These are phyloP conservation scores for Suillus subalutaceus DNA, from an alignment of 768 basidiomycete genomes.

Conservation along the genomic window DNA sequence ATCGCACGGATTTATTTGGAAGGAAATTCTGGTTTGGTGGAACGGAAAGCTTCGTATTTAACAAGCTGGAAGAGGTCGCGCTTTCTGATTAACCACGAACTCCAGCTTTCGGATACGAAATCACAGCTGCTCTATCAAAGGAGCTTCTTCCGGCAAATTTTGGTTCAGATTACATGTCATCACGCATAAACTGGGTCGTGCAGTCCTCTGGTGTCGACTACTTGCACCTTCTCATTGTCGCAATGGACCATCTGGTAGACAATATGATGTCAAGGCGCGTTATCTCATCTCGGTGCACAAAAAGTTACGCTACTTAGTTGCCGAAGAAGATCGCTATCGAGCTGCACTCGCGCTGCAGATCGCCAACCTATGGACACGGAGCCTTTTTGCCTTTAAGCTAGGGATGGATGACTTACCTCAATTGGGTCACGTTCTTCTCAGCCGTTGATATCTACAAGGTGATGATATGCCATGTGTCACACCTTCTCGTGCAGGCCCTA, in stretches of 20 bases:
- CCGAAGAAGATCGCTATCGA: conserved; percentile 88
- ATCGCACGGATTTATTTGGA: conserved; percentile 70
- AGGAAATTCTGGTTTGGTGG: conserved; percentile 97
- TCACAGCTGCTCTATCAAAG: conserved; percentile 90
- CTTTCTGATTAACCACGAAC: conserved; percentile 82
- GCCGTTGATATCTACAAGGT: conserved; percentile 93
- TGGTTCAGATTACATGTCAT: conserved; percentile 89
- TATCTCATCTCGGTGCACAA: conserved; percentile 98
- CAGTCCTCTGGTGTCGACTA: conserved; percentile 99
- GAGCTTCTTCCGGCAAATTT: conserved; percentile 82
- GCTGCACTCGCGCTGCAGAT: conserved; percentile 91
- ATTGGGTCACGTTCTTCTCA: conserved; percentile 93
- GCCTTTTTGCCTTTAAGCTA: conserved; percentile 87
- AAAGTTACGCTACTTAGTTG: conserved; percentile 92
- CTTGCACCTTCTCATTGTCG: conserved; percentile 92
- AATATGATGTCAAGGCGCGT: conserved; percentile 84
- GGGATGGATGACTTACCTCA: conserved; percentile 97
- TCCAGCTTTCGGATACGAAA: conserved; percentile 93
- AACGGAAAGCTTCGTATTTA: conserved; percentile 95
- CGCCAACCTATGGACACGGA: conserved; percentile 94
- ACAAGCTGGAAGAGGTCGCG: conserved; percentile 95
- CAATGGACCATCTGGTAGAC: conserved; percentile 88
- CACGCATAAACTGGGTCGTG: conserved; percentile 98
- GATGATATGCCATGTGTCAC: conserved; percentile 91
- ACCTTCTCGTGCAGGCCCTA: conserved; percentile 82